phyloP scores from a whole-genome alignment of 345 rosid genomes.

The Lumnitzera racemosa region DNA sequence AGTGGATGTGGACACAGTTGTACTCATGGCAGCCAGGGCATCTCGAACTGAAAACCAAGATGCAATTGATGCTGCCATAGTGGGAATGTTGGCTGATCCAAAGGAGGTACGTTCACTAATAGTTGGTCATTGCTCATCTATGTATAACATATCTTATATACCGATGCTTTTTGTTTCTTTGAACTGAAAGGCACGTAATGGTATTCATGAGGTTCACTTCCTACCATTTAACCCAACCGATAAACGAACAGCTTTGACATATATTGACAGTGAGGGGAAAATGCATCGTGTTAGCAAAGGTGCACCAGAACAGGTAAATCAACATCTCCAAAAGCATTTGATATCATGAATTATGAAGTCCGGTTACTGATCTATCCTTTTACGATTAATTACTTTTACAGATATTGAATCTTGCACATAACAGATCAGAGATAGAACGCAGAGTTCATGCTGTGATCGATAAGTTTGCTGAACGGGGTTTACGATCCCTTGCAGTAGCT shows the following conservation, averaged over 20 bases:
- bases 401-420: slow-evolving; percentile 45
- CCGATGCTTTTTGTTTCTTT: slow-evolving; percentile 10
- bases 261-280: slow-evolving; percentile 36
- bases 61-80: slow-evolving; percentile 57
- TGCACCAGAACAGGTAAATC: slow-evolving; percentile 55
- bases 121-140: not conserved
- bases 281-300: slow-evolving; percentile 67
- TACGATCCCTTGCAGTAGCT: slow-evolving; percentile 62
- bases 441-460: slow-evolving; percentile 51
- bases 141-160: not conserved
- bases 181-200: slow-evolving; percentile 40
- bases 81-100: slow-evolving; percentile 63
- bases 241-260: slow-evolving; percentile 57
- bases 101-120: slow-evolving; percentile 35
- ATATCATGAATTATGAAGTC: slow-evolving; percentile 4
- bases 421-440: slow-evolving; percentile 48
- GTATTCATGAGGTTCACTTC: slow-evolving; percentile 56
- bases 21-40: slow-evolving; percentile 63
- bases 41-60: slow-evolving; percentile 61
- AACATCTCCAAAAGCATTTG: slow-evolving; percentile 2
- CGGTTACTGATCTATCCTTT: not conserved
- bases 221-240: slow-evolving; percentile 62
- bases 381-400: slow-evolving; percentile 13
- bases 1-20: slow-evolving; percentile 33
- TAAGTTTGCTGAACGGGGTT: slow-evolving; percentile 52